Percentiles rank a stretch among this genome's conserved stretches.
Evolutionary conservation across 441 rosid species (phyloP).

Genomic region (Erodium chrysanthum): DNA sequence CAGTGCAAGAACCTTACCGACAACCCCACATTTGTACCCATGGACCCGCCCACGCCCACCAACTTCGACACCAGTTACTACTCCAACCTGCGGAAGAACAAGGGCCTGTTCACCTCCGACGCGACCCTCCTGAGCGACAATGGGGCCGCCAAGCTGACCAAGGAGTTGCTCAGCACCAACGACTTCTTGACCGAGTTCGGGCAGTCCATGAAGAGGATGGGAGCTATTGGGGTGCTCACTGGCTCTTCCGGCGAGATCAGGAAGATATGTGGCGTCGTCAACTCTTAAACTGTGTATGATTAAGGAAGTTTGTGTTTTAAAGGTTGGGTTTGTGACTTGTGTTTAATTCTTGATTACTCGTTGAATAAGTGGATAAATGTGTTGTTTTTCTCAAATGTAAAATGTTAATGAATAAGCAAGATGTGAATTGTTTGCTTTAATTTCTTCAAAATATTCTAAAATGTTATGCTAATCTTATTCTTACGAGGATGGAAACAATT

Average conservation of each 20-base stretch:
- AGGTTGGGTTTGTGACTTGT: no score
- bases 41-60: constrained; percentile 42
- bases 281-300: constrained; percentile 2
- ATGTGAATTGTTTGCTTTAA: no score
- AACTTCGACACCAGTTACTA: constrained; percentile 40
- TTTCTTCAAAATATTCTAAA: no score
- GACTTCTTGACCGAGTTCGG: constrained; percentile 44
- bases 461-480: no score
- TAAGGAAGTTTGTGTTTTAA: no score
- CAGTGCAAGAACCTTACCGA: constrained; percentile 5
- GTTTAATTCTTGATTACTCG: no score
- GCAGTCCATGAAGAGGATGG: constrained; percentile 43
- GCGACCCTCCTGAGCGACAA: constrained; percentile 39
- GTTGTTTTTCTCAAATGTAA: no score
- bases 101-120: constrained; percentile 54
- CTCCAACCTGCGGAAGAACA: constrained; percentile 25
- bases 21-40: constrained; percentile 24
- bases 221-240: constrained; percentile 31
- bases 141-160: constrained; percentile 19
- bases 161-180: constrained; percentile 14
- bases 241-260: constrained; percentile 40
- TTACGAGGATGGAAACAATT: no score
- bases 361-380: no score
- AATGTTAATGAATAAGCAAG: no score
- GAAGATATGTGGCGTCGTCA: constrained; percentile 28